A percentile compares a stretch with the other conserved stretches of the same genome.
phyloP scores from a whole-genome alignment of 179 eudicot genomes.

The Camellia oleifera region DNA sequence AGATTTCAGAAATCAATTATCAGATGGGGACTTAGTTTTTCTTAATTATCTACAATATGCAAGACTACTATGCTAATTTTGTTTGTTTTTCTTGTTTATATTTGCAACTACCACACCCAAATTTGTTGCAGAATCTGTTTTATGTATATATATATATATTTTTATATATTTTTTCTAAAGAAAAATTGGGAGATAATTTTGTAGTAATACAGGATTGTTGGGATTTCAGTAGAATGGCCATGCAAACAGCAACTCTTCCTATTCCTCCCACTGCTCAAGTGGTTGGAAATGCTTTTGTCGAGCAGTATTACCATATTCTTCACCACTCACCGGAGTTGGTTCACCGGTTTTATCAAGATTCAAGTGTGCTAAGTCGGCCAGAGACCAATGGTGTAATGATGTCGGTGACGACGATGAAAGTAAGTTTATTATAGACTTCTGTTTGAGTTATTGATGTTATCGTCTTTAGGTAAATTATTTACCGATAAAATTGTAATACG shows the following conservation, averaged over 20 bases:
- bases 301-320: conserved; percentile 54
- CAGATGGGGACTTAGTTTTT: neutral
- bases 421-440: conserved; percentile 21
- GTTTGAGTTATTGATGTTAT: neutral
- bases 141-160: neutral
- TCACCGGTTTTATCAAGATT: conserved; percentile 45
- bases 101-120: neutral
- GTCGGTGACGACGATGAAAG: conserved; percentile 47
- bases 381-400: conserved; percentile 42
- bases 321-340: conserved; percentile 50
- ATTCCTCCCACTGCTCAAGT: conserved; percentile 41
- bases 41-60: neutral
- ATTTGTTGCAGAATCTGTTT: neutral
- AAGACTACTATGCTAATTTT: neutral
- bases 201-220: conserved; percentile 4
- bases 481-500: neutral
- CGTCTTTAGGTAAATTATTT: neutral
- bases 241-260: conserved; percentile 25
- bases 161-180: neutral
- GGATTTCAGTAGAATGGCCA: conserved; percentile 32
- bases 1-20: neutral
- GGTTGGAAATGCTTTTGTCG: conserved; percentile 55
- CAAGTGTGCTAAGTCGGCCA: conserved; percentile 47
- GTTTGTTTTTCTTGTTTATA: neutral
- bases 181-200: neutral